A percentile compares a stretch with the other conserved stretches of the same genome.
These are phyloP conservation scores for Dendrostoma leiphaemia DNA, from an alignment of 2,329 filamentous ascomycete species.

Conservation along the genomic window DNA sequence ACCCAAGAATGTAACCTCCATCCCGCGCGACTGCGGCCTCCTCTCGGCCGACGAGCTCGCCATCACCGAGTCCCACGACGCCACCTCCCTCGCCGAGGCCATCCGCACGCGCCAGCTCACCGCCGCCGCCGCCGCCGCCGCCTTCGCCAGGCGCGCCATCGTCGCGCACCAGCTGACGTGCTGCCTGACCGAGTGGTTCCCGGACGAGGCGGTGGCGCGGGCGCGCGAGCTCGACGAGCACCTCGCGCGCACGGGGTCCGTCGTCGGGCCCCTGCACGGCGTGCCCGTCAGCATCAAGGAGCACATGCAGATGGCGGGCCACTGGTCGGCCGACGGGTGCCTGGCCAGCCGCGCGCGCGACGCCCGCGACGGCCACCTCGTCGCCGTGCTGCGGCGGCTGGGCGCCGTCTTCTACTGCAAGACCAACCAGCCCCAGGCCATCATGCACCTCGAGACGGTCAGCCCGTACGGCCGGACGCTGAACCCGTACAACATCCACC, in stretches of 20 bases:
- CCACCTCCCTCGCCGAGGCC: slow-evolving; percentile 36
- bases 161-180: slow-evolving; percentile 41
- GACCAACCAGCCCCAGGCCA: slow-evolving; percentile 64
- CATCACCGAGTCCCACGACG: slow-evolving; percentile 48
- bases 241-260: slow-evolving; percentile 33
- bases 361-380: slow-evolving; percentile 52
- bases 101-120: slow-evolving; percentile 35
- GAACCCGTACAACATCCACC: slow-evolving; percentile 60
- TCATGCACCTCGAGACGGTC: slow-evolving; percentile 55
- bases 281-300: slow-evolving; percentile 52
- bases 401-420: slow-evolving; percentile 67
- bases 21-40: slow-evolving; percentile 41
- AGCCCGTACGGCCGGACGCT: slow-evolving; percentile 62
- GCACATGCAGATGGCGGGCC: slow-evolving; percentile 54
- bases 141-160: slow-evolving; percentile 44
- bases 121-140: slow-evolving; percentile 37
- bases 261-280: slow-evolving; percentile 59
- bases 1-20: slow-evolving; percentile 29
- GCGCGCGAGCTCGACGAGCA: slow-evolving; percentile 40
- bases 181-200: slow-evolving; percentile 23
- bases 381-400: slow-evolving; percentile 52
- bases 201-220: slow-evolving; percentile 25
- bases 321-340: slow-evolving; percentile 50
- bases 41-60: slow-evolving; percentile 42
- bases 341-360: slow-evolving; percentile 48